These are phyloP conservation scores for Penicillium sp. DNA, from an alignment of 2,329 filamentous ascomycete genomes.

Conservation along the genomic window DNA sequence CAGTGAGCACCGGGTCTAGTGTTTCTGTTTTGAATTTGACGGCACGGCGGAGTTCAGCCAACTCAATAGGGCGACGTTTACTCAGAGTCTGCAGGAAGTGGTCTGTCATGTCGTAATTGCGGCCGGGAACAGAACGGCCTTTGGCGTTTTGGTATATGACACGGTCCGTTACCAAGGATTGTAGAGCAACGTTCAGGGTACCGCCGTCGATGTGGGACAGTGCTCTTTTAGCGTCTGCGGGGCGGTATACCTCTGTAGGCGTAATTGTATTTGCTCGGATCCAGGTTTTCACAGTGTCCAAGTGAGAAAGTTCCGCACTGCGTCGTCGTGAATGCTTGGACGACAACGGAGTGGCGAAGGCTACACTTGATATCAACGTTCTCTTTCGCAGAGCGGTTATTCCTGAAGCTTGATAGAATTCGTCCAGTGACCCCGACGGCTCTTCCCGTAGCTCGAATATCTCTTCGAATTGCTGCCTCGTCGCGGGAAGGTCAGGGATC, in stretches of 20 bases:
- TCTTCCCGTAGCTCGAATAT: slow-evolving; percentile 49
- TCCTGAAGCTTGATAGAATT: slow-evolving; percentile 39
- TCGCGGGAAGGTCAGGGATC: slow-evolving; percentile 50
- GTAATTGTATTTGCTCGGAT: slow-evolving; percentile 54
- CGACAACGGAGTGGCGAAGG: slow-evolving; percentile 40
- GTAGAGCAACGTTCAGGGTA: slow-evolving; percentile 46
- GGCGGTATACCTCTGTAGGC: slow-evolving; percentile 46
- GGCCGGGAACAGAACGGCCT: slow-evolving; percentile 46
- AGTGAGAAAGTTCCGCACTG: slow-evolving; percentile 28
- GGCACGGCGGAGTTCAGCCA: slow-evolving; percentile 46
- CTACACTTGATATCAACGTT: slow-evolving; percentile 36
- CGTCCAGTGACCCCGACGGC: slow-evolving; percentile 36
- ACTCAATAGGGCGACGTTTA: slow-evolving; percentile 46
- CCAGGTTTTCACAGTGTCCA: slow-evolving; percentile 52
- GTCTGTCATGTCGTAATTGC: slow-evolving; percentile 52
- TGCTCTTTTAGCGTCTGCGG: slow-evolving; percentile 41
- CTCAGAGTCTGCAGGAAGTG: slow-evolving; percentile 46
- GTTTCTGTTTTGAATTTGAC: slow-evolving; percentile 47
- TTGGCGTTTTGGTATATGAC: slow-evolving; percentile 46
- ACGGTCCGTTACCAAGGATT: slow-evolving; percentile 46
- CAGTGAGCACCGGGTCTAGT: slow-evolving; percentile 46
- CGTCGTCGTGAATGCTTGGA: slow-evolving; percentile 18
- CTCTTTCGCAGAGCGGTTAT: slow-evolving; percentile 43
- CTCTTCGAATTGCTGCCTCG: slow-evolving; percentile 46
- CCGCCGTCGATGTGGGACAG: slow-evolving; percentile 38